A percentile compares a stretch with the other conserved stretches of the same genome.
phyloP scores from a whole-genome alignment of 1,284 basidiomycete species.

The Fomes fomentarius region DNA sequence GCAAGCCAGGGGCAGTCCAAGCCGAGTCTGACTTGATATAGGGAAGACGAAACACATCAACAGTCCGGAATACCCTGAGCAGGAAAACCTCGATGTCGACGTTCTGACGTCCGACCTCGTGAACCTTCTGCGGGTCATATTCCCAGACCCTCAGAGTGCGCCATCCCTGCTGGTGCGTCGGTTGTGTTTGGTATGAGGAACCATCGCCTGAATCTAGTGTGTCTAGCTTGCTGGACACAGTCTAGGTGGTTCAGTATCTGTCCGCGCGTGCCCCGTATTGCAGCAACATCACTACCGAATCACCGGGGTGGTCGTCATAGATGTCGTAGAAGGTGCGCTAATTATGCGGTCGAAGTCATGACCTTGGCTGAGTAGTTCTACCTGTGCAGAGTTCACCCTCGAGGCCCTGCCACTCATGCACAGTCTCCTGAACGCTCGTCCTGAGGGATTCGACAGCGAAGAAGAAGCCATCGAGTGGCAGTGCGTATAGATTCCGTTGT shows the following conservation, averaged over 20 bases:
- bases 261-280: constrained; percentile 68
- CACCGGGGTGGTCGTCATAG: constrained; percentile 86
- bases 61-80: constrained; percentile 38
- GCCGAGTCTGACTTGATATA: constrained; percentile 11
- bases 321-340: constrained; percentile 96
- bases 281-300: constrained; percentile 72
- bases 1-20: too few species aligned
- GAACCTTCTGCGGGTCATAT: constrained; percentile 68
- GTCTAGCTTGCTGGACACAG: constrained; percentile 84
- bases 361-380: too few species aligned
- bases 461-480: constrained; percentile 96
- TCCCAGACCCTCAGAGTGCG: constrained; percentile 60
- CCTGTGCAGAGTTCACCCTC: constrained; percentile 90
- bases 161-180: constrained; percentile 77
- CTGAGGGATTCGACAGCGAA: constrained; percentile 80
- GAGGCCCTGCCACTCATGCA: constrained; percentile 93
- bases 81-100: constrained; percentile 75
- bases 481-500: constrained; percentile 52
- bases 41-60: constrained; percentile 31
- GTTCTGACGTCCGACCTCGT: constrained; percentile 76
- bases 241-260: constrained; percentile 91
- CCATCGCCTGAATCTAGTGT: neutral
- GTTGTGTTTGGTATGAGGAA: neutral
- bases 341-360: too few species aligned
- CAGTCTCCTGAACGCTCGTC: constrained; percentile 82